Evolutionary conservation across 2,329 filamentous ascomycete genomes (phyloP).

Genomic region (Neophaeococcomyces aloes): DNA sequence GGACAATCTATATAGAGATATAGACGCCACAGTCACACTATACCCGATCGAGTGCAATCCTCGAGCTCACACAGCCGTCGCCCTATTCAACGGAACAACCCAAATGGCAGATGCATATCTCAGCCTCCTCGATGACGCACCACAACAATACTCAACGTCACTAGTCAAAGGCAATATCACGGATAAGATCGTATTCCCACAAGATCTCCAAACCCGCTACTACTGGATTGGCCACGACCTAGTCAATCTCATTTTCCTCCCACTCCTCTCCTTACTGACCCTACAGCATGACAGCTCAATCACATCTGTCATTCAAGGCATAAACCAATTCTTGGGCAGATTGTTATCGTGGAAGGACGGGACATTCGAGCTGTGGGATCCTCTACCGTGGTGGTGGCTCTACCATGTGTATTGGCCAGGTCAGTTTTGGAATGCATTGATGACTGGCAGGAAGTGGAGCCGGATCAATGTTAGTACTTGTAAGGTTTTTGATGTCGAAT

Average conservation of each 20-base stretch:
- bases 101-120: slow-evolving; percentile 44
- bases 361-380: slow-evolving; percentile 40
- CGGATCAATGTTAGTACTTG: slow-evolving; percentile 58
- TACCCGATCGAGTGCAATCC: slow-evolving; percentile 65
- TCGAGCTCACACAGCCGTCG: slow-evolving; percentile 55
- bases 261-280: slow-evolving; percentile 32
- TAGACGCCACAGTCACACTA: slow-evolving; percentile 25
- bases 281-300: slow-evolving; percentile 13
- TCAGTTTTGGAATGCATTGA: slow-evolving; percentile 38
- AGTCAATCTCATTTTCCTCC: slow-evolving; percentile 41
- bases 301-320: neutral
- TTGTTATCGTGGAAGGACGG: slow-evolving; percentile 40
- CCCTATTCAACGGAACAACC: slow-evolving; percentile 43
- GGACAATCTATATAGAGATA: slow-evolving; percentile 21
- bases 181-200: neutral
- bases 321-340: slow-evolving; percentile 31
- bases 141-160: slow-evolving; percentile 12
- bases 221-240: slow-evolving; percentile 63
- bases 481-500: slow-evolving; percentile 50
- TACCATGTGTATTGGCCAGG: slow-evolving; percentile 46
- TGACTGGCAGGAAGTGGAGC: slow-evolving; percentile 46
- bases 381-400: slow-evolving; percentile 41
- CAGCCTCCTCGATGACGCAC: slow-evolving; percentile 28
- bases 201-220: slow-evolving; percentile 26
- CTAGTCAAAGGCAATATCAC: neutral